phyloP scores from a whole-genome alignment of 148 eudicot species.

The Pharnaceum exiguum region DNA sequence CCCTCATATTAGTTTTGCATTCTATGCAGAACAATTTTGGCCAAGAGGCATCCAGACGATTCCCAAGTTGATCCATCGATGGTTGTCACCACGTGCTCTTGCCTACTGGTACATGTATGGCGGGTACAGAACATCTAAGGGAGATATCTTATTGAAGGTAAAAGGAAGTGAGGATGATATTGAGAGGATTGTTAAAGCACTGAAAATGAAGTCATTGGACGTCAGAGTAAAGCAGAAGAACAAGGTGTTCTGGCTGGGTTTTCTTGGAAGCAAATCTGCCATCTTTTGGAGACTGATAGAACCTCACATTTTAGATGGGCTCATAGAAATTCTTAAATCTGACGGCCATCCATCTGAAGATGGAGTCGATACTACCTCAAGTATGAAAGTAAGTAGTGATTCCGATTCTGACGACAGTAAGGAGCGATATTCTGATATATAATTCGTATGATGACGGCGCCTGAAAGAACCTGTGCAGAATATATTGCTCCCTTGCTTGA shows the following conservation, averaged over 20 bases:
- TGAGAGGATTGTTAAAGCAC: constrained; percentile 48
- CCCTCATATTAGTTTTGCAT: constrained; percentile 58
- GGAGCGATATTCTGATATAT: constrained; percentile 10
- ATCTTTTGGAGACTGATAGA: constrained; percentile 59
- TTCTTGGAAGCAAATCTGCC: constrained; percentile 59
- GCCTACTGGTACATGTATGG: constrained; percentile 96
- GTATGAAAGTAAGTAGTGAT: constrained; percentile 11
- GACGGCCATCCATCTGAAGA: constrained; percentile 21
- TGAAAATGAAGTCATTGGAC: constrained; percentile 54
- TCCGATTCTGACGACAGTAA: constrained; percentile 16
- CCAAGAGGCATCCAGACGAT: constrained; percentile 46
- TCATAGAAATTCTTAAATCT: constrained; percentile 44
- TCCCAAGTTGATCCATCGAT: constrained; percentile 78
- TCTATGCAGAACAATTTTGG: constrained; percentile 86
- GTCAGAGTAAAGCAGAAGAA: constrained; percentile 67
- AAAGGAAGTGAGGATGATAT: constrained; percentile 60
- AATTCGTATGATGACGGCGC: too few species aligned
- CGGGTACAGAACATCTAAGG: constrained; percentile 70
- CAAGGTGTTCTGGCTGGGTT: constrained; percentile 76
- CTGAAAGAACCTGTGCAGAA: too few species aligned
- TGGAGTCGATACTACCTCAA: constrained; percentile 13
- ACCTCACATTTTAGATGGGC: constrained; percentile 53
- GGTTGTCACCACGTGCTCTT: constrained; percentile 88
- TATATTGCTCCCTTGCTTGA: too few species aligned
- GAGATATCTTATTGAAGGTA: constrained; percentile 74